Evolutionary conservation across 2,329 filamentous ascomycete genomes (phyloP).

Genomic region (Keithomyces neogunnii): DNA sequence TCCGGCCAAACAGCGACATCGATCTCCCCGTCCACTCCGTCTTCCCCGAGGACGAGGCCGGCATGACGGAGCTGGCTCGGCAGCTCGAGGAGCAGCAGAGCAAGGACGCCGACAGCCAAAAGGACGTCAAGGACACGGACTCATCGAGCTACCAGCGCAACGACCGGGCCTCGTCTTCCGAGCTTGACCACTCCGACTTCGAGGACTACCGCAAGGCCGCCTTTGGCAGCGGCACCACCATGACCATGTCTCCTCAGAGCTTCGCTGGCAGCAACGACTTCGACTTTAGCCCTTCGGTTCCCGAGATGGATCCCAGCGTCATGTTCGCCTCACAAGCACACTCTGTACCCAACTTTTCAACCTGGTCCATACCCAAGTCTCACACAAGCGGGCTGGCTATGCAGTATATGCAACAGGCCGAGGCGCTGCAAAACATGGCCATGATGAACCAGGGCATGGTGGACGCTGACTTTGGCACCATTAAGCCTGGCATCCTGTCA

Average conservation of each 20-base stretch:
- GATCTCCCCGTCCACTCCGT: constrained; percentile 48
- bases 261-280: constrained; percentile 31
- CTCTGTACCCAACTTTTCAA: constrained; percentile 21
- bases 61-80: constrained; percentile 46
- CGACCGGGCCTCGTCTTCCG: constrained; percentile 44
- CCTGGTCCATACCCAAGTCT: constrained; percentile 21
- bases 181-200: constrained; percentile 46
- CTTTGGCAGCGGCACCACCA: constrained; percentile 27
- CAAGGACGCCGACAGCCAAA: constrained; percentile 27
- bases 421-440: constrained; percentile 30
- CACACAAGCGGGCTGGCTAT: constrained; percentile 21
- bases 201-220: constrained; percentile 46
- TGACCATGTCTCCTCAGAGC: constrained; percentile 47
- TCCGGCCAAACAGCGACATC: constrained; percentile 53
- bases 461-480: constrained; percentile 43
- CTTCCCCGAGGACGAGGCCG: constrained; percentile 54
- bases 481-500: constrained; percentile 47
- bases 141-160: constrained; percentile 12
- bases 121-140: constrained; percentile 9
- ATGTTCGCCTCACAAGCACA: constrained; percentile 29
- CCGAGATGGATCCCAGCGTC: constrained; percentile 22
- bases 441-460: constrained; percentile 42
- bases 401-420: constrained; percentile 34
- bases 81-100: constrained; percentile 43
- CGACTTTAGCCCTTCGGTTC: constrained; percentile 25